phyloP scores from a whole-genome alignment of 176 grass and related monocot species.

The Phoenix roebelenii region DNA sequence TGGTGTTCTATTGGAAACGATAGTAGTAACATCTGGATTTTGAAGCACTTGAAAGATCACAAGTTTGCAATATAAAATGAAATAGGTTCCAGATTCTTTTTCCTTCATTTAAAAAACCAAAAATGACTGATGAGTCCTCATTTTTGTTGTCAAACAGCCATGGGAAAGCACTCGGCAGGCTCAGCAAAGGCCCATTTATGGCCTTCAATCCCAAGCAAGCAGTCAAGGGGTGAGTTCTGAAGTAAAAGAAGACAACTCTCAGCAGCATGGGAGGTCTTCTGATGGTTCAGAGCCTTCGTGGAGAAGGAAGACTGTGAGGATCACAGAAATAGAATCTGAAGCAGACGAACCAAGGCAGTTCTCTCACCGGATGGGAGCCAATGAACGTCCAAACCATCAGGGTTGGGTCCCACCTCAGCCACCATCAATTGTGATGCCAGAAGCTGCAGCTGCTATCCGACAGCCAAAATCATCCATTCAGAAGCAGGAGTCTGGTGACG shows the following conservation, averaged over 20 bases:
- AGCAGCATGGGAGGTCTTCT: not conserved
- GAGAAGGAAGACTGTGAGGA: not conserved
- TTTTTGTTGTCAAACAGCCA: conserved; percentile 10
- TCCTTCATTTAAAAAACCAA: too few species aligned
- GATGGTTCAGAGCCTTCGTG: not conserved
- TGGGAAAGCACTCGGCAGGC: conserved; percentile 5
- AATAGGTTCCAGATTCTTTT: too few species aligned
- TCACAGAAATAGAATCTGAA: conserved; percentile 1
- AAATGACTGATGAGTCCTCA: too few species aligned
- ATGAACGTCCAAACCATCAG: not conserved
- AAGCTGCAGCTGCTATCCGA: conserved; percentile 11
- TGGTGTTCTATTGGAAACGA: too few species aligned
- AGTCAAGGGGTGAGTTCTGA: not conserved
- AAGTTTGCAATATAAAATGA: too few species aligned
- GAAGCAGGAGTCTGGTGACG: not conserved
- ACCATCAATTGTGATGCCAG: not conserved
- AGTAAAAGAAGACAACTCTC: not conserved
- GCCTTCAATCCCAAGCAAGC: conserved; percentile 1
- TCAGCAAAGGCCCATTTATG: not conserved
- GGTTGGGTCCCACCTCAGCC: conserved; percentile 3
- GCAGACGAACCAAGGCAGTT: not conserved
- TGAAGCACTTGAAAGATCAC: too few species aligned
- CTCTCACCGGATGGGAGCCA: not conserved
- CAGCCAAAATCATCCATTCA: conserved; percentile 1
- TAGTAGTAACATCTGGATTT: too few species aligned